Percentiles rank a stretch among this genome's conserved stretches.
phyloP scores from a whole-genome alignment of 345 rosid genomes.

The Euclidium syriacum region DNA sequence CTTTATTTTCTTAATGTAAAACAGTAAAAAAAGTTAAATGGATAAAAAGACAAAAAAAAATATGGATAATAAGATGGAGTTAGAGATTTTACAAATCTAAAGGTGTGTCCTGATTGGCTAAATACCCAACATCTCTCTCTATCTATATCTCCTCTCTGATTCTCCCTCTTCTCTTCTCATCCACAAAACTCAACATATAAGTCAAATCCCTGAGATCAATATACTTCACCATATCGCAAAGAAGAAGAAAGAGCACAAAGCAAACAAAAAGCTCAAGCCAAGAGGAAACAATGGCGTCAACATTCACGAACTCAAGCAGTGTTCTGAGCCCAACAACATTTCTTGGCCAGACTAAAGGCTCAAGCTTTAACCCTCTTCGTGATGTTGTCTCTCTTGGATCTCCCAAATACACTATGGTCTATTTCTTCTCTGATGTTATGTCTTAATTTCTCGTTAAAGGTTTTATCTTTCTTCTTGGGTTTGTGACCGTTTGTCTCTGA shows the following conservation, averaged over 20 bases:
- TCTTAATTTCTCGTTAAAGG: not conserved
- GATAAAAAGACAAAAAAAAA: not conserved
- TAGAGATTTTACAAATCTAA: slow-evolving; percentile 63
- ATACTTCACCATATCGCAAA: slow-evolving; percentile 21
- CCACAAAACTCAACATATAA: slow-evolving; percentile 20
- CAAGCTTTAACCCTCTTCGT: slow-evolving; percentile 57
- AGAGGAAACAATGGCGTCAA: slow-evolving; percentile 45
- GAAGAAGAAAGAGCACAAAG: slow-evolving; percentile 10
- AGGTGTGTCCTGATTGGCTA: slow-evolving; percentile 54
- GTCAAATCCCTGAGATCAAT: slow-evolving; percentile 7
- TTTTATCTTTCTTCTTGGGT: slow-evolving; percentile 3
- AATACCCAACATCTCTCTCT: slow-evolving; percentile 21
- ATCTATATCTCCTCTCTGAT: slow-evolving; percentile 37
- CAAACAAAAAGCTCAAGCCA: slow-evolving; percentile 1
- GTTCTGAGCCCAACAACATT: slow-evolving; percentile 56
- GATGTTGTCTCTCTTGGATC: slow-evolving; percentile 63
- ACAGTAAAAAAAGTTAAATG: not conserved
- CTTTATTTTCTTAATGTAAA: not conserved
- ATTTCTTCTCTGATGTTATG: not conserved
- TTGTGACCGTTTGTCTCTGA: slow-evolving; percentile 15
- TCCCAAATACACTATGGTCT: slow-evolving; percentile 74
- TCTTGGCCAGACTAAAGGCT: slow-evolving; percentile 57
- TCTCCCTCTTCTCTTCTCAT: slow-evolving; percentile 28
- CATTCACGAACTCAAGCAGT: slow-evolving; percentile 62
- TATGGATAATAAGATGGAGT: slow-evolving; percentile 63